These are phyloP conservation scores for Rubia yunnanensis DNA, from an alignment of 257 asterid species.

Conservation along the genomic window DNA sequence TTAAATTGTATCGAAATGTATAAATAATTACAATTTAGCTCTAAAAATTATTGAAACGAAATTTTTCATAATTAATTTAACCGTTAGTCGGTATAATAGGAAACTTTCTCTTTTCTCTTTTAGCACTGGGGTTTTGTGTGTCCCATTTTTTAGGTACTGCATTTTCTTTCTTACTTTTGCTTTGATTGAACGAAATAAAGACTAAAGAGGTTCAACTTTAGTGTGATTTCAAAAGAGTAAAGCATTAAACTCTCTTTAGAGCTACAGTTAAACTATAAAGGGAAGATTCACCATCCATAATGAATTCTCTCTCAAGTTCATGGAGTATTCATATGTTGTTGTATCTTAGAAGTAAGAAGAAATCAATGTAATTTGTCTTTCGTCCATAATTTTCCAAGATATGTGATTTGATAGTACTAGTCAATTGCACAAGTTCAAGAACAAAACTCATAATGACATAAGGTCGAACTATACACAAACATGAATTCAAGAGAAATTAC, in stretches of 20 bases:
- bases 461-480: not conserved
- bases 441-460: not conserved
- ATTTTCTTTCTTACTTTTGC: not conserved
- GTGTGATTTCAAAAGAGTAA: not conserved
- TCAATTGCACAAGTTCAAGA: not conserved
- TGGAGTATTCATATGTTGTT: not conserved
- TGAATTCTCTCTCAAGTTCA: not conserved
- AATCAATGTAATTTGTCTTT: not conserved
- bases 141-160: not conserved
- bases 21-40: too few relatives aligned
- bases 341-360: not conserved
- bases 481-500: too few relatives aligned
- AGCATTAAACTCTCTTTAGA: not conserved
- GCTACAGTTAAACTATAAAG: not conserved
- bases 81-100: too few relatives aligned
- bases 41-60: too few relatives aligned
- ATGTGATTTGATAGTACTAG: not conserved
- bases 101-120: too few relatives aligned
- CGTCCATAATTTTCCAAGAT: conserved; percentile 3
- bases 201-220: not conserved
- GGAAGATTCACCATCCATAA: conserved; percentile 3
- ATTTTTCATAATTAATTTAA: too few relatives aligned
- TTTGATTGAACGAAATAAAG: not conserved
- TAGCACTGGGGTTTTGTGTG: not conserved
- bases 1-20: too few relatives aligned